These are phyloP conservation scores for Citrullus amarus DNA, from an alignment of 306 rosid genomes.

Conservation along the genomic window DNA sequence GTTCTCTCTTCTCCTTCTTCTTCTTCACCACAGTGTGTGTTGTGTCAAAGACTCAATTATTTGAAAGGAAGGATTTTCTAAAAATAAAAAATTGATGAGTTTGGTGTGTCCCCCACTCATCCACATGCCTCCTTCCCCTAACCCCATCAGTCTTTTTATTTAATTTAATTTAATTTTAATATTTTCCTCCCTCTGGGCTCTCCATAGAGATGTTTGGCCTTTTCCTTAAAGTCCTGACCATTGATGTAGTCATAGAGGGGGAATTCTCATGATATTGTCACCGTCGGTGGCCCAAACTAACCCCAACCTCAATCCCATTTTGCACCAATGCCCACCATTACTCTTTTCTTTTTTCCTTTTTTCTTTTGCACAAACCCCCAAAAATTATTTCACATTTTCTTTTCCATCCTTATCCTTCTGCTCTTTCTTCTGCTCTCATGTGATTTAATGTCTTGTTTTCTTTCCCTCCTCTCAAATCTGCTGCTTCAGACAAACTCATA, in stretches of 20 bases:
- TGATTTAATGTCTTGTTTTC: not conserved
- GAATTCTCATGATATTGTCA: constrained; percentile 24
- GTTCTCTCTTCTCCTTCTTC: not conserved
- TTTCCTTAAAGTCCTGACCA: constrained; percentile 16
- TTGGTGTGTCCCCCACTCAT: constrained; percentile 60
- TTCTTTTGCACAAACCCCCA: not conserved
- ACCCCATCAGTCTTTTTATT: constrained; percentile 35
- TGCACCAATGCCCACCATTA: constrained; percentile 4
- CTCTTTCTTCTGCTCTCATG: not conserved
- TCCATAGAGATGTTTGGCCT: not conserved
- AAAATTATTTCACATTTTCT: not conserved
- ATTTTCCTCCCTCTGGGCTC: too few species aligned
- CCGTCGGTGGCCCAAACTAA: constrained; percentile 36
- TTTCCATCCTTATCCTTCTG: not conserved
- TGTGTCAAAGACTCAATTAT: constrained; percentile 30
- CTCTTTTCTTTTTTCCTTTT: not conserved
- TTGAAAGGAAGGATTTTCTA: constrained; percentile 10
- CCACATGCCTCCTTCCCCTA: constrained; percentile 70
- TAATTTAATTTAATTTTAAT: too few species aligned
- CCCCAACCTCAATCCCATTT: constrained; percentile 36
- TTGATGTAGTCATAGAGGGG: constrained; percentile 15
- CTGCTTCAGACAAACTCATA: not conserved
- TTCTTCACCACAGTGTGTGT: not conserved
- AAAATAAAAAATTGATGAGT: constrained; percentile 10
- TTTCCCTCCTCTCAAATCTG: not conserved